Percentiles rank a stretch among this genome's conserved stretches.
Evolutionary conservation across 352 stramenopile species (phyloP).

Genomic region (Blastocystis sp.): DNA sequence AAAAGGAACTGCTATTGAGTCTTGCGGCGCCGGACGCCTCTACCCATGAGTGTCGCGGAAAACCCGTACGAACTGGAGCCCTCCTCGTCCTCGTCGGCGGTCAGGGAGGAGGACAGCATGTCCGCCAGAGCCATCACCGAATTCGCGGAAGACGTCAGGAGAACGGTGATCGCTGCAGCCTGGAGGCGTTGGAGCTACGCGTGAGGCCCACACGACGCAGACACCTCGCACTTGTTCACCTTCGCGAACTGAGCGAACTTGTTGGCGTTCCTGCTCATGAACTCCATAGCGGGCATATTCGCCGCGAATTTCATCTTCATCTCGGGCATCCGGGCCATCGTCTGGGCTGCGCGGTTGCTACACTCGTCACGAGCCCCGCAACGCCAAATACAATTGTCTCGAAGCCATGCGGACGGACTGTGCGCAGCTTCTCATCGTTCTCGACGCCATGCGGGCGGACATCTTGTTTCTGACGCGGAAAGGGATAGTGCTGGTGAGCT

Average conservation of each 20-base stretch:
- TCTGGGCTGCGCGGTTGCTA: neutral
- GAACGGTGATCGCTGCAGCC: conserved; percentile 4
- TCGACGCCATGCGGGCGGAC: conserved; percentile 11
- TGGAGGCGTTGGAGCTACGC: conserved; percentile 25
- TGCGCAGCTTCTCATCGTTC: conserved; percentile 2
- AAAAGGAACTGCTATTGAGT: conserved; percentile 57
- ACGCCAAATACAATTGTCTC: neutral
- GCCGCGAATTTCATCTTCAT: conserved; percentile 1
- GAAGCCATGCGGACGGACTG: neutral
- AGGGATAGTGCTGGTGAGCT: neutral
- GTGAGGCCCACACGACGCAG: neutral
- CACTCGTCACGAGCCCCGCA: neutral
- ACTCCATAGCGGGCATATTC: conserved; percentile 16
- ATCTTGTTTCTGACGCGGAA: neutral
- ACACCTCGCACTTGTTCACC: conserved; percentile 43
- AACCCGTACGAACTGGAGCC: conserved; percentile 47
- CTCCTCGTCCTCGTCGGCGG: conserved; percentile 43
- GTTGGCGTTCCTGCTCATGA: conserved; percentile 20
- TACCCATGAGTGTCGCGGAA: neutral
- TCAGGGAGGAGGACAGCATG: neutral
- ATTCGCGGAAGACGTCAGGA: conserved; percentile 28
- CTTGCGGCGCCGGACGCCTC: conserved; percentile 39
- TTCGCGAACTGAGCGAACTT: neutral
- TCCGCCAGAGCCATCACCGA: conserved; percentile 21
- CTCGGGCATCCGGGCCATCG: neutral